Percentiles rank a stretch among this genome's conserved stretches.
phyloP scores from a whole-genome alignment of 305 asterid species.

The Fraxinus sp. region DNA sequence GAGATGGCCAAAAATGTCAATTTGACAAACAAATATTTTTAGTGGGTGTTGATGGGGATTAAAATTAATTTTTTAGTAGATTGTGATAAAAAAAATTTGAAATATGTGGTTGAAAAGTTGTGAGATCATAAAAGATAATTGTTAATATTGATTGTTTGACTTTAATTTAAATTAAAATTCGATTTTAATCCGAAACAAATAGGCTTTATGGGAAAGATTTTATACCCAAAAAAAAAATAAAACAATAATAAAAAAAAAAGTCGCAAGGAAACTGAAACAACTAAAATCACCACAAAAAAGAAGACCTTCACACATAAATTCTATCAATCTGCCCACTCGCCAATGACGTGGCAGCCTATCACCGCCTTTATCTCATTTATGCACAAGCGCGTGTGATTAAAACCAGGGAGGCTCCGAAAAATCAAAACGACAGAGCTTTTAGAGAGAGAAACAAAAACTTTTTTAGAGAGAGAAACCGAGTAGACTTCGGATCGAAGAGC shows the following conservation, averaged over 20 bases:
- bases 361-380: background rate
- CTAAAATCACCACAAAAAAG: background rate
- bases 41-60: too few relatives aligned
- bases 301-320: background rate
- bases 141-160: too few relatives aligned
- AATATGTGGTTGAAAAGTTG: too few relatives aligned
- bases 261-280: background rate
- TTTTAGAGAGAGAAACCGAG: conserved; percentile 4
- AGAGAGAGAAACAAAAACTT: conserved; percentile 1
- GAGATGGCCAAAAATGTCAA: background rate
- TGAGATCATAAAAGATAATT: too few relatives aligned
- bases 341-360: background rate
- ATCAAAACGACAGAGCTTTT: background rate
- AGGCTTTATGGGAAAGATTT: background rate
- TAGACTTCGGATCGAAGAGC: background rate
- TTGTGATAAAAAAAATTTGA: too few relatives aligned
- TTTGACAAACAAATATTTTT: background rate
- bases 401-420: background rate
- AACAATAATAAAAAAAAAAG: too few relatives aligned
- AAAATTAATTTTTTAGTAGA: too few relatives aligned
- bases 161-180: too few relatives aligned
- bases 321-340: background rate
- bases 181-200: too few relatives aligned
- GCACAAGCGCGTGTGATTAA: background rate
- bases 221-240: background rate